Evolutionary conservation across 202 grass and related monocot species (phyloP).

Genomic region (Eragrostis tef): DNA sequence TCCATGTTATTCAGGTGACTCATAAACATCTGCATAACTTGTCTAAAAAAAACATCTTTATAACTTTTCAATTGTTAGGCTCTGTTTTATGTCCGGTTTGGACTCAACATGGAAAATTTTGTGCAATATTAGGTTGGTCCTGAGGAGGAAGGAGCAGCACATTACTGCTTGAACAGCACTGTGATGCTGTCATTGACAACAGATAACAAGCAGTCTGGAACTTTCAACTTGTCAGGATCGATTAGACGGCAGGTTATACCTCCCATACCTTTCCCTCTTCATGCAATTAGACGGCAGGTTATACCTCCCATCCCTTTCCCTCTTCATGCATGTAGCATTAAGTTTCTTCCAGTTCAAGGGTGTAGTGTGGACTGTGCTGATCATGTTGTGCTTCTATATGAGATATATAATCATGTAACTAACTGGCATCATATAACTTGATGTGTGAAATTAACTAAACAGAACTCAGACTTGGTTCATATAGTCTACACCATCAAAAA

Average conservation of each 20-base stretch:
- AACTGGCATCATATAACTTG: not conserved
- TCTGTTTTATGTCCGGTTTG: slow-evolving; percentile 12
- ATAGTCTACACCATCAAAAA: not conserved
- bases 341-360: slow-evolving; percentile 30
- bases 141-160: slow-evolving; percentile 67
- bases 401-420: not conserved
- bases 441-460: not conserved
- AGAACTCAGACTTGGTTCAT: not conserved
- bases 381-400: not conserved
- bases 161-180: slow-evolving; percentile 93
- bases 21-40: slow-evolving; percentile 3
- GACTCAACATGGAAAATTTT: slow-evolving; percentile 30
- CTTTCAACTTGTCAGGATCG: slow-evolving; percentile 86
- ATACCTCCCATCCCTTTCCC: not conserved
- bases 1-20: slow-evolving; percentile 96
- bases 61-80: slow-evolving; percentile 22
- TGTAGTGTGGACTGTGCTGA: not conserved
- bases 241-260: slow-evolving; percentile 82
- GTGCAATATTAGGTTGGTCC: slow-evolving; percentile 59
- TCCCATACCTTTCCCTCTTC: not conserved
- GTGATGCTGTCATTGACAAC: slow-evolving; percentile 89
- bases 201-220: slow-evolving; percentile 80
- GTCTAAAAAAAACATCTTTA: not conserved
- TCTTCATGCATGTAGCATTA: slow-evolving; percentile 1
- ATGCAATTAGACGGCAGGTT: slow-evolving; percentile 81